Evolutionary conservation across 192 early-diverging fungal species (phyloP).

Genomic region (Rhizophagus clarus): DNA sequence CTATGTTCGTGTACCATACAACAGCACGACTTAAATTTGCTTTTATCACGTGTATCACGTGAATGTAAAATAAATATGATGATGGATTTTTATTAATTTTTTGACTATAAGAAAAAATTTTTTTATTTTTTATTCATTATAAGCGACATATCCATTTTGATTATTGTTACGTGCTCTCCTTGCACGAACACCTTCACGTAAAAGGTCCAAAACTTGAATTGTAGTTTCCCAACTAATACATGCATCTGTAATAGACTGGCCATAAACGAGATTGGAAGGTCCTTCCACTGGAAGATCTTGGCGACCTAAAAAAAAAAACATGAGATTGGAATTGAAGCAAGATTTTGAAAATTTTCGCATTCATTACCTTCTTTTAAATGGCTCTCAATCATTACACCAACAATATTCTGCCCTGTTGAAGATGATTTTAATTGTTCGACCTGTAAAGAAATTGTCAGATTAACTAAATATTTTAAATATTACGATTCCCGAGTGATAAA

Average conservation of each 20-base stretch:
- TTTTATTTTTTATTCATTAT: background rate
- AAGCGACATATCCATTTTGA: conserved; percentile 1
- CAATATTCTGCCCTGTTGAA: conserved; percentile 67
- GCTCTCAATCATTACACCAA: conserved; percentile 96
- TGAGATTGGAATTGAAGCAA: background rate
- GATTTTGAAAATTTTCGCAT: background rate
- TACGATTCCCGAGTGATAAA: background rate
- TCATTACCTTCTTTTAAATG: conserved; percentile 80
- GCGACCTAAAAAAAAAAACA: conserved; percentile 34
- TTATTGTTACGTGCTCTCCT: conserved; percentile 50
- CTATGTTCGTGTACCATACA: too few species aligned
- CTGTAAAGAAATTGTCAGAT: background rate
- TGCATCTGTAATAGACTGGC: conserved; percentile 89
- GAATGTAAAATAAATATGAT: too few species aligned
- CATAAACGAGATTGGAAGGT: conserved; percentile 76
- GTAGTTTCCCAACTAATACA: conserved; percentile 94
- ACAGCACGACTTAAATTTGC: too few species aligned
- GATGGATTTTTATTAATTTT: background rate
- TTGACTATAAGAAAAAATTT: background rate
- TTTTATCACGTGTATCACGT: too few species aligned
- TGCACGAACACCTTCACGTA: conserved; percentile 72
- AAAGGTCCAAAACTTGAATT: conserved; percentile 68
- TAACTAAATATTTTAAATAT: background rate
- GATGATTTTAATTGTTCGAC: conserved; percentile 16
- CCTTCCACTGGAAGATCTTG: conserved; percentile 79